Conservation (phyloP, 371 early-diverging fungal species). For the Sanchytrium tribonematis region DNA sequence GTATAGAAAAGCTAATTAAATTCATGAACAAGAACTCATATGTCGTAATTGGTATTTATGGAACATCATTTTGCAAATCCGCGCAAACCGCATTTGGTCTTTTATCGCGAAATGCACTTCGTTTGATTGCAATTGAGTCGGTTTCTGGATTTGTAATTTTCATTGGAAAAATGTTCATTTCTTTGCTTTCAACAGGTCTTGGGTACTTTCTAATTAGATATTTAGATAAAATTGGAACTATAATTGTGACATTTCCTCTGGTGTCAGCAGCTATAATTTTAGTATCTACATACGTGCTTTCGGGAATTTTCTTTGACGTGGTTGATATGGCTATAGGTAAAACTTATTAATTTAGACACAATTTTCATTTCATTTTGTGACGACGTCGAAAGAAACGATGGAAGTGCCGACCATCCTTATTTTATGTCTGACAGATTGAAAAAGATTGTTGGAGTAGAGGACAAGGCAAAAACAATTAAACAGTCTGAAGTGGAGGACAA, state of each 20-base stretch:
- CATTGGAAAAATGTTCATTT: constrained; percentile 6
- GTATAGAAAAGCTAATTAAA: constrained; percentile 15
- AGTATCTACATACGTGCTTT: constrained; percentile 12
- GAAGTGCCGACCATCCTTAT: constrained; percentile 8
- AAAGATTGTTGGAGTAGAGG: neutral
- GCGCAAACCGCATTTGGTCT: constrained; percentile 11
- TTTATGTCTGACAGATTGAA: neutral
- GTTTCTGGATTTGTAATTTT: constrained; percentile 7
- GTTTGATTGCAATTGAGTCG: constrained; percentile 4
- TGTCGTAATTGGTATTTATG: constrained; percentile 22
- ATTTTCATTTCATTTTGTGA: constrained; percentile 23
- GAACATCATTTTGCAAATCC: constrained; percentile 18
- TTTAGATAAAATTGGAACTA: neutral
- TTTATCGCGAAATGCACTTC: constrained; percentile 7
- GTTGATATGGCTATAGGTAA: constrained; percentile 15
- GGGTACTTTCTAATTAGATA: neutral
- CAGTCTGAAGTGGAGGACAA: neutral
- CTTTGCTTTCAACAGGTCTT: neutral
- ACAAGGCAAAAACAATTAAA: neutral
- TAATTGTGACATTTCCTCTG: neutral
- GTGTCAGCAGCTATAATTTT: neutral
- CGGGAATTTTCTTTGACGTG: constrained; percentile 14
- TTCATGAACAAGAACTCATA: constrained; percentile 25
- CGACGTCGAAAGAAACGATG: constrained; percentile 23
- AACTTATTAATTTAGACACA: constrained; percentile 9